Percentiles rank a stretch among this genome's conserved stretches.
Conservation (phyloP, 2,329 filamentous ascomycete species). For the Trichophyton rubrum region DNA sequence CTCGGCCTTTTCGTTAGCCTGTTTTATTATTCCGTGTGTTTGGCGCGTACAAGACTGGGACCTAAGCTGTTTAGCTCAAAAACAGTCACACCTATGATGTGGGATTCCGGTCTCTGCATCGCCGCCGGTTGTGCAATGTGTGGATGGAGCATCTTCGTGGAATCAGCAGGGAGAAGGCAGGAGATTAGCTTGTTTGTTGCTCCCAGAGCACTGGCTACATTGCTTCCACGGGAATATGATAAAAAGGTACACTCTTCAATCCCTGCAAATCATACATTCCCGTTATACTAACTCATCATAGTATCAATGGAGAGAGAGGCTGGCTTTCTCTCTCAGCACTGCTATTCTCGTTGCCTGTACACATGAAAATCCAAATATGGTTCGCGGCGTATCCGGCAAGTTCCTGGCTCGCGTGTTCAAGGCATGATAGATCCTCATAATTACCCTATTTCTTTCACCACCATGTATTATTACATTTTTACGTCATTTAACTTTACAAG, state of each 20-base stretch:
- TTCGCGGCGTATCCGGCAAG: constrained; percentile 56
- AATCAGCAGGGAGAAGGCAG: constrained; percentile 51
- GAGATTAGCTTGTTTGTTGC: constrained; percentile 73
- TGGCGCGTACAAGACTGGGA: constrained; percentile 60
- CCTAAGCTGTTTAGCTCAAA: constrained; percentile 52
- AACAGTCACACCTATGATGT: constrained; percentile 41
- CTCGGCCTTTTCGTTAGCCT: constrained; percentile 63
- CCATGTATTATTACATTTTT: neutral
- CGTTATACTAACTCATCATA: constrained; percentile 21
- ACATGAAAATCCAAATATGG: constrained; percentile 48
- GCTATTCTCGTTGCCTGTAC: constrained; percentile 59
- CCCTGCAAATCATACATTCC: neutral
- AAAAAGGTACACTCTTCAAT: constrained; percentile 25
- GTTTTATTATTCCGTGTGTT: constrained; percentile 78
- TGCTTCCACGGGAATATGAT: constrained; percentile 59
- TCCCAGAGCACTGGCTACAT: constrained; percentile 60
- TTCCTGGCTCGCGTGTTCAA: constrained; percentile 42
- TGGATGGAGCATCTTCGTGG: constrained; percentile 69
- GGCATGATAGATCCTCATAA: neutral
- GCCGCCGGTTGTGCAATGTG: constrained; percentile 60
- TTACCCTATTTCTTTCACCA: neutral
- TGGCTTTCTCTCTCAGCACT: constrained; percentile 54
- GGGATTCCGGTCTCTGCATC: constrained; percentile 53
- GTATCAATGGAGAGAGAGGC: constrained; percentile 54
- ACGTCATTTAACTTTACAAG: neutral